Conservation (phyloP, 768 basidiomycete genomes). For the Pleurotus cornucopiae region DNA sequence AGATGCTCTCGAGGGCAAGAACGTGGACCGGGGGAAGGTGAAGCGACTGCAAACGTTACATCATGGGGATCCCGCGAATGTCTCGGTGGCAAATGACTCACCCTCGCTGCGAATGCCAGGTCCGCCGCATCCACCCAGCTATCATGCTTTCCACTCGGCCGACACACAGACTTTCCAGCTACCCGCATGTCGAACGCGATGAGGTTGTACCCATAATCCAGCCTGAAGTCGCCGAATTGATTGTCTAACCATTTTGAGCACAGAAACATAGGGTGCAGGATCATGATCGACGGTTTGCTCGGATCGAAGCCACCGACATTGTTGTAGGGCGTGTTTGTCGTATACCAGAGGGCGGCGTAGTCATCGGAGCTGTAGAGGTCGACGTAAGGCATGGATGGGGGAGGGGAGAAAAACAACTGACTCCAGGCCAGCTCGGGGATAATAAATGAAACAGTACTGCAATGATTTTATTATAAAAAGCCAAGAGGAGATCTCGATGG, state of each 20-base stretch:
- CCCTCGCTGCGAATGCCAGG: conserved; percentile 62
- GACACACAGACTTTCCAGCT: conserved; percentile 51
- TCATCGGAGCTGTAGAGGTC: conserved; percentile 60
- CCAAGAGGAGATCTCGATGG: not conserved
- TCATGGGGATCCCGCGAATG: not conserved
- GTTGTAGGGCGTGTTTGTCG: conserved; percentile 52
- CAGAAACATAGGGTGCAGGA: conserved; percentile 66
- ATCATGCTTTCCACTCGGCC: conserved; percentile 57
- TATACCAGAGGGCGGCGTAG: conserved; percentile 70
- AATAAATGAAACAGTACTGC: not conserved
- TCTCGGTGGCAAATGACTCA: conserved; percentile 23
- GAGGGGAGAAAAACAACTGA: not conserved
- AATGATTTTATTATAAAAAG: conserved; percentile 3
- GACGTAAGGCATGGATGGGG: conserved; percentile 57
- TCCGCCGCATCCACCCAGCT: conserved; percentile 80
- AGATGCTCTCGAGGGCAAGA: conserved; percentile 60
- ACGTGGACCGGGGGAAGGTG: conserved; percentile 67
- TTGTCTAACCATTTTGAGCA: conserved; percentile 65
- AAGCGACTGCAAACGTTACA: conserved; percentile 38
- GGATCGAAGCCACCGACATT: conserved; percentile 68
- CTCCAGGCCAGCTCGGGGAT: not conserved
- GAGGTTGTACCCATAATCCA: conserved; percentile 57
- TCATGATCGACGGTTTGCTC: conserved; percentile 58
- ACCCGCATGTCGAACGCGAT: conserved; percentile 74
- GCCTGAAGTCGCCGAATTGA: conserved; percentile 64